A percentile compares a stretch with the other conserved stretches of the same genome.
Conservation (phyloP, 345 rosid genomes). For the Microthlaspi erraticum region DNA sequence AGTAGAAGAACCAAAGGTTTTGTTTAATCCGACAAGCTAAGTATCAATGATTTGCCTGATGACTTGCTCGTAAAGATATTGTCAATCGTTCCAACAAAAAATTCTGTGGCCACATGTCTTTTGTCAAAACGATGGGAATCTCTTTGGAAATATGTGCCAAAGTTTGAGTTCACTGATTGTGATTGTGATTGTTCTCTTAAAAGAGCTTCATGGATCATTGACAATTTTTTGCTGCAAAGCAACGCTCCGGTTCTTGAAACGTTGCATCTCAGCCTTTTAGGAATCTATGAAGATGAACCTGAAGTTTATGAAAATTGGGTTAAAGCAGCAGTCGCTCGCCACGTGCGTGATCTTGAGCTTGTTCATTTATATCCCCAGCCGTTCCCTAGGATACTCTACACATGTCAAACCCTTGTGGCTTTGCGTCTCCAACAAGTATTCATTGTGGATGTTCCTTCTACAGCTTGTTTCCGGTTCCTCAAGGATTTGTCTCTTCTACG, state of each 20-base stretch:
- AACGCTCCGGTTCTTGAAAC: not conserved
- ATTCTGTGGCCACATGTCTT: too few species aligned
- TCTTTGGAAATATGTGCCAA: not conserved
- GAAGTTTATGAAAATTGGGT: not conserved
- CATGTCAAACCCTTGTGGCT: not conserved
- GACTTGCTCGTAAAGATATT: too few species aligned
- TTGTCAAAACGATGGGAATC: too few species aligned
- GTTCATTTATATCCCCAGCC: too few species aligned
- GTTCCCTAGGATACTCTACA: not conserved
- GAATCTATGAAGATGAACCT: not conserved
- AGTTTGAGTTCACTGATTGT: not conserved
- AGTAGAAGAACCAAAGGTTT: too few species aligned
- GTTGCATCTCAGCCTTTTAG: not conserved
- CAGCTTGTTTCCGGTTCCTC: conserved; percentile 5
- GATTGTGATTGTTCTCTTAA: not conserved
- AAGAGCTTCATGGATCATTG: not conserved
- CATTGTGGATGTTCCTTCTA: not conserved
- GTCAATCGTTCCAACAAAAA: too few species aligned
- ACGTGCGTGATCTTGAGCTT: too few species aligned
- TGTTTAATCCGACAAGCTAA: too few species aligned
- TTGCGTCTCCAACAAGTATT: not conserved
- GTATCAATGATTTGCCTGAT: too few species aligned
- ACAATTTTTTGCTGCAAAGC: not conserved
- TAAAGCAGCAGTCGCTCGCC: not conserved
- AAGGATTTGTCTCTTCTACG: not conserved